Evolutionary conservation across 352 stramenopile genomes (phyloP).

Genomic region (Phytopythium helicoides): DNA sequence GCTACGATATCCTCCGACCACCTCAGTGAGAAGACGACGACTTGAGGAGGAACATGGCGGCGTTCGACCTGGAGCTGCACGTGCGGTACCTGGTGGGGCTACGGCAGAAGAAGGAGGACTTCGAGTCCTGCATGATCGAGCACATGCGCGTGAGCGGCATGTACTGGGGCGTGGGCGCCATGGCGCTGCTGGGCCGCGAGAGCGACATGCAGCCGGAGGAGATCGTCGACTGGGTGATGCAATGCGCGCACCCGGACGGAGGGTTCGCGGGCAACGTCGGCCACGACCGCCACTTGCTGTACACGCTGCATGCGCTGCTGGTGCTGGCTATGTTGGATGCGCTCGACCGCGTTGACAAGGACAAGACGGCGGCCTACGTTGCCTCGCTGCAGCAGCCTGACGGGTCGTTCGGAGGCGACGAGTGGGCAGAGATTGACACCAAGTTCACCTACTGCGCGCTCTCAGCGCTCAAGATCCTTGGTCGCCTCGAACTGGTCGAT

Average conservation of each 20-base stretch:
- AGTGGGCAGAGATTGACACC: constrained; percentile 98
- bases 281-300: constrained; percentile 97
- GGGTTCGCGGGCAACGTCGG: constrained; percentile 96
- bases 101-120: constrained; percentile 87
- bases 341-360: constrained; percentile 75
- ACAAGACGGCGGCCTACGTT: constrained; percentile 85
- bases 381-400: constrained; percentile 93
- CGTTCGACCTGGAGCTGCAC: constrained; percentile 72
- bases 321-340: constrained; percentile 94
- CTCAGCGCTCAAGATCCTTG: constrained; percentile 93
- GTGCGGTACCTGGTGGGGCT: constrained; percentile 77
- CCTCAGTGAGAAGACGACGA: neutral
- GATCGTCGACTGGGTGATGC: constrained; percentile 95
- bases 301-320: constrained; percentile 97
- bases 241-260: constrained; percentile 90
- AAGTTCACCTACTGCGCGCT: constrained; percentile 99
- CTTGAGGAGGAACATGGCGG: too few species aligned
- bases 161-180: constrained; percentile 97
- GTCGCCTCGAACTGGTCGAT: constrained; percentile 84
- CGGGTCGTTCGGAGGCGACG: constrained; percentile 96
- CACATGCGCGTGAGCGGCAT: constrained; percentile 98
- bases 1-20: neutral
- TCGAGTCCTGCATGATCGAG: constrained; percentile 94
- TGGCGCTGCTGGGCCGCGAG: constrained; percentile 91
- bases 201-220: constrained; percentile 78